Percentiles rank a stretch among this genome's conserved stretches.
Conservation (phyloP, 306 rosid genomes). For the Trichosanthes truncata region DNA sequence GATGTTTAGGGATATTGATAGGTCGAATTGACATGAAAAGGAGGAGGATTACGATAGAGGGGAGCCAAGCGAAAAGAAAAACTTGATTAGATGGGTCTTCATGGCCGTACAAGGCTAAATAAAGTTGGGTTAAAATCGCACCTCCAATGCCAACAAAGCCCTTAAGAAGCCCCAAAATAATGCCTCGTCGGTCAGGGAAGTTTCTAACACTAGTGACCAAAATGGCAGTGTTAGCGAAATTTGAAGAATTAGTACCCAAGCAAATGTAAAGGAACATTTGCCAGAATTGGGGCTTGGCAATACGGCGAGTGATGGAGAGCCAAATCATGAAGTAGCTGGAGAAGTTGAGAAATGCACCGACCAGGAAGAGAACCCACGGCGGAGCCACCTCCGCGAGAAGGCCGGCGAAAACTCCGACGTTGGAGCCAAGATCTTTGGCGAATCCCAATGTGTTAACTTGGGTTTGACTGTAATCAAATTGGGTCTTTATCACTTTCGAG, state of each 20-base stretch:
- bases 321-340: neutral
- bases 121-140: neutral
- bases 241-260: neutral
- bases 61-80: neutral
- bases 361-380: neutral
- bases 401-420: neutral
- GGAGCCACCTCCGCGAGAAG: neutral
- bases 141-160: neutral
- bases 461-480: constrained; percentile 3
- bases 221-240: neutral
- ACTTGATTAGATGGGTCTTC: neutral
- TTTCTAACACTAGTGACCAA: neutral
- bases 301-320: neutral
- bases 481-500: neutral
- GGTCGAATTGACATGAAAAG: neutral
- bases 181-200: neutral
- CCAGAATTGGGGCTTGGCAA: neutral
- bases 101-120: neutral
- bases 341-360: neutral
- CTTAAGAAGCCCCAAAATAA: neutral
- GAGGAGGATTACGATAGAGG: neutral
- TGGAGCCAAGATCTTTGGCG: neutral
- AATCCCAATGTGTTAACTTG: neutral
- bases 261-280: neutral
- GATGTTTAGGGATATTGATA: neutral